Conservation (phyloP, 75 land plant species). For the Pinus tabuliformis region DNA sequence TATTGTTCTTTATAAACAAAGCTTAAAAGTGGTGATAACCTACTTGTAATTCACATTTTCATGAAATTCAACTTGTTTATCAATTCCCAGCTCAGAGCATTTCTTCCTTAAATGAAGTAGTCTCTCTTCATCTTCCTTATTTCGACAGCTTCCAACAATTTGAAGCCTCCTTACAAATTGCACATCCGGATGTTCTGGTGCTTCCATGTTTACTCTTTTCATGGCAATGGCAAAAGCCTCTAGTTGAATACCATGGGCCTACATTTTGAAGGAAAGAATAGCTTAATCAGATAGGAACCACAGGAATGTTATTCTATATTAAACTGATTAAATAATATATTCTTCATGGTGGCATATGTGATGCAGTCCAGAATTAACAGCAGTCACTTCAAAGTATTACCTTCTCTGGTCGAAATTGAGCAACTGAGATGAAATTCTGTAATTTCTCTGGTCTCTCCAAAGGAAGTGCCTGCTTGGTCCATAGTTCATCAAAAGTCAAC, state of each 20-base stretch:
- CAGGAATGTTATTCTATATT: background rate
- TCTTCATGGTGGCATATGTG: background rate
- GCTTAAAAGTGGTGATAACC: background rate
- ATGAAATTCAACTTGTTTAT: conserved; percentile 78
- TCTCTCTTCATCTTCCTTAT: conserved; percentile 72
- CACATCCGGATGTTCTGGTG: conserved; percentile 12
- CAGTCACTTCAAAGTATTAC: conserved; percentile 23
- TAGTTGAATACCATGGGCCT: conserved; percentile 86
- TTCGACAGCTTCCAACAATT: conserved; percentile 93
- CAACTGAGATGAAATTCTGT: conserved; percentile 78
- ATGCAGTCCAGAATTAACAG: no score
- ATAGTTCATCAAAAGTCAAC: conserved; percentile 7
- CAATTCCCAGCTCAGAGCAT: conserved; percentile 56
- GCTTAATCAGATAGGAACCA: background rate
- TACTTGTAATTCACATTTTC: conserved; percentile 86
- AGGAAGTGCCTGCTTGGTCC: conserved; percentile 67
- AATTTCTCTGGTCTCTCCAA: conserved; percentile 51
- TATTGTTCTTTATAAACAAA: no score
- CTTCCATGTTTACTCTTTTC: conserved; percentile 25
- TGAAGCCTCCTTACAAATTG: conserved; percentile 56
- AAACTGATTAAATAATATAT: conserved; percentile 14
- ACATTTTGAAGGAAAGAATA: background rate
- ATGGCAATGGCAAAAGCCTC: conserved; percentile 81
- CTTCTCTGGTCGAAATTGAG: conserved; percentile 99
- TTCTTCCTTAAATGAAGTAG: conserved; percentile 45